phyloP scores from a whole-genome alignment of 2,329 filamentous ascomycete genomes.

The Basipetospora sp. region DNA sequence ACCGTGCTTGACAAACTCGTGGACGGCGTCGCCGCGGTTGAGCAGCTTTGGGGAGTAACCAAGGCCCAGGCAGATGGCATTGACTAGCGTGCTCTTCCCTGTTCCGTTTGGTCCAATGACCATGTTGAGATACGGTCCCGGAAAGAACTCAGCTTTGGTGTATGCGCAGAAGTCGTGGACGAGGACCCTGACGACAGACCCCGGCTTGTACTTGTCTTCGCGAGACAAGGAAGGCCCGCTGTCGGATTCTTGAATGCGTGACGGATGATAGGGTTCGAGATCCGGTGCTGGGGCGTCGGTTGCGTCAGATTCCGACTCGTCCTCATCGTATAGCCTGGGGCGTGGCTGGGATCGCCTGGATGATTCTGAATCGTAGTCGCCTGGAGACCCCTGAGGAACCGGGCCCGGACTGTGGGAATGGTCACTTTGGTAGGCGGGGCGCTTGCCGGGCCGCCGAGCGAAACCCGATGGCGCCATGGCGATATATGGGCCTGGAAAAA shows the following conservation, averaged over 20 bases:
- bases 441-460: conserved; percentile 1
- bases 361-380: conserved; percentile 6
- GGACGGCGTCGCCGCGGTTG: conserved; percentile 68
- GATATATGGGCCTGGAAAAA: no score
- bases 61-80: conserved; percentile 84
- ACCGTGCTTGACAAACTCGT: conserved; percentile 89
- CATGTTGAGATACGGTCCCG: conserved; percentile 92
- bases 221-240: no score
- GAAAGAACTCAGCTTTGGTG: conserved; percentile 75
- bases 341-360: conserved; percentile 3
- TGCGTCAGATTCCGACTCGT: neutral
- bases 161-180: conserved; percentile 91
- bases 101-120: conserved; percentile 98
- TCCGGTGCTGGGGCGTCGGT: neutral
- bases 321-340: neutral
- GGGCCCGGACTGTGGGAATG: neutral
- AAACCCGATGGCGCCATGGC: no score
- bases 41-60: conserved; percentile 72
- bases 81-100: conserved; percentile 92
- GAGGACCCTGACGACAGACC: conserved; percentile 76
- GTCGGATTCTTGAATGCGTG: no score
- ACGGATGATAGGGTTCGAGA: no score
- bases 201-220: conserved; percentile 30
- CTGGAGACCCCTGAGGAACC: neutral
- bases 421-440: conserved; percentile 3